Conservation (phyloP, 495 filamentous ascomycete species). For the Daldinia bambusicola region DNA sequence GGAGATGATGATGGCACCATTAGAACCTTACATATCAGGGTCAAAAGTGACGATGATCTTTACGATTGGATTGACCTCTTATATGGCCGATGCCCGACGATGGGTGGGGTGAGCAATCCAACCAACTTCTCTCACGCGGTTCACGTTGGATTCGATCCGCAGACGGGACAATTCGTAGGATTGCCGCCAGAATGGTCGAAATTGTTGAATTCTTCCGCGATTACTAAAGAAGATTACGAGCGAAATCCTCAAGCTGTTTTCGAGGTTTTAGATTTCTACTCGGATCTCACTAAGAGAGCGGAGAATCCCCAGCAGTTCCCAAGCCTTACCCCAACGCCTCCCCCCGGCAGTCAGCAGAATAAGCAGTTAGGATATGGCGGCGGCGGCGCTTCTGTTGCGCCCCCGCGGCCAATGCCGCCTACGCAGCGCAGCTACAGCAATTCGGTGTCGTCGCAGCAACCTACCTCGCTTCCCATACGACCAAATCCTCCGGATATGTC, state of each 20-base stretch:
- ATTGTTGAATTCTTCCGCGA: conserved; percentile 90
- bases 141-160: conserved; percentile 96
- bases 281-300: conserved; percentile 87
- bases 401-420: conserved; percentile 78
- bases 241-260: conserved; percentile 98
- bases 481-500: conserved; percentile 55
- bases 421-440: conserved; percentile 60
- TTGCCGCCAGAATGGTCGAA: conserved; percentile 96
- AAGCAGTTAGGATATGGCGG: conserved; percentile 74
- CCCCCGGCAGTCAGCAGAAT: conserved; percentile 64
- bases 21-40: conserved; percentile 84
- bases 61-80: conserved; percentile 99
- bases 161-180: conserved; percentile 91
- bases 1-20: conserved; percentile 77
- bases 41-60: conserved; percentile 93
- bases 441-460: conserved; percentile 36
- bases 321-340: conserved; percentile 75
- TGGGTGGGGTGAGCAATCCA: conserved; percentile 97
- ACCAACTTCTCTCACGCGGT: conserved; percentile 97
- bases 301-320: conserved; percentile 82
- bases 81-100: conserved; percentile 93
- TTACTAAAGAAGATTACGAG: conserved; percentile 97
- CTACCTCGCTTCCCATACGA: conserved; percentile 47
- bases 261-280: conserved; percentile 97
- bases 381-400: conserved; percentile 75